Conservation (phyloP, 306 rosid species). For the Medicago truncatula region DNA sequence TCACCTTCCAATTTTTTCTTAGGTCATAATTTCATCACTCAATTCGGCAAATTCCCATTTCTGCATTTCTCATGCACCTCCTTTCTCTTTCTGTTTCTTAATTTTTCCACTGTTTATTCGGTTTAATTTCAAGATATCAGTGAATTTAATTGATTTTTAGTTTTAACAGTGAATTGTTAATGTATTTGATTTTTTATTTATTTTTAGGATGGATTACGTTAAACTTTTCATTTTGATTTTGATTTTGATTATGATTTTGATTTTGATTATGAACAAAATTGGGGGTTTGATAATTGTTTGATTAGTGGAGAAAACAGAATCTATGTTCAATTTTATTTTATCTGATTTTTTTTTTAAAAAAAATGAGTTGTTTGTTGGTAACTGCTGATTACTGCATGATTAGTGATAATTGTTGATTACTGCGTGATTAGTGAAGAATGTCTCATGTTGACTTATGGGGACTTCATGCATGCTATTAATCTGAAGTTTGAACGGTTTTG, state of each 20-base stretch:
- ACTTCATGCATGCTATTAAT: slow-evolving; percentile 12
- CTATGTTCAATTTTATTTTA: background rate
- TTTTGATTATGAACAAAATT: no score
- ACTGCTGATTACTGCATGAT: slow-evolving; percentile 2
- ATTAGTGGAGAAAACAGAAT: no score
- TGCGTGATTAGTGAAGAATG: slow-evolving; percentile 15
- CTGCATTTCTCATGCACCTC: background rate
- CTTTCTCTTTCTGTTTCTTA: background rate
- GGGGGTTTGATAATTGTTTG: no score
- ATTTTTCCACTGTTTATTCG: background rate
- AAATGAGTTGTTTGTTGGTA: background rate
- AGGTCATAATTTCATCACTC: slow-evolving; percentile 24
- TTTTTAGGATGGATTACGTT: no score
- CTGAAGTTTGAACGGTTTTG: slow-evolving; percentile 9
- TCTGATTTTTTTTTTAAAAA: background rate
- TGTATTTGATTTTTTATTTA: no score
- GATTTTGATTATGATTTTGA: no score
- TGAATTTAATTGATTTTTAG: slow-evolving; percentile 14
- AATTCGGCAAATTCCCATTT: background rate
- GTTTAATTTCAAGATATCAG: background rate
- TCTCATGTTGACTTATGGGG: slow-evolving; percentile 16
- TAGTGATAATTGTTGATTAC: background rate
- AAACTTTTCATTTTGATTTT: no score
- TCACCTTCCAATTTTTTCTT: background rate
- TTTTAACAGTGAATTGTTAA: background rate